Percentiles rank a stretch among this genome's conserved stretches.
phyloP scores from a whole-genome alignment of 73 alveolate species.

The Tetrahymena elliotti region DNA sequence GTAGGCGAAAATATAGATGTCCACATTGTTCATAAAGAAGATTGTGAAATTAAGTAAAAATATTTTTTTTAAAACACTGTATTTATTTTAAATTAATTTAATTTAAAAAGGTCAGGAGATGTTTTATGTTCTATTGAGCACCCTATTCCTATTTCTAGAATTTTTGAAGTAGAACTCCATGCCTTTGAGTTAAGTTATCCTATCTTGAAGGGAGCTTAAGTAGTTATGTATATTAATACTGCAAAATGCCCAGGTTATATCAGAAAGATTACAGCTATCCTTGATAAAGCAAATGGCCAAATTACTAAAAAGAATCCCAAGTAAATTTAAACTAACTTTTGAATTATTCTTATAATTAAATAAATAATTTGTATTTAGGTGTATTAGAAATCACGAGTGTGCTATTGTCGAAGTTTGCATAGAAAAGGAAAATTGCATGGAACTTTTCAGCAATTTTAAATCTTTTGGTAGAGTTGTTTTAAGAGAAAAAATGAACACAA shows the following conservation, averaged over 20 bases:
- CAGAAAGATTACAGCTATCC: background rate
- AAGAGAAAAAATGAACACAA: constrained; percentile 22
- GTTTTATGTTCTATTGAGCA: constrained; percentile 11
- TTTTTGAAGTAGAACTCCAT: constrained; percentile 1
- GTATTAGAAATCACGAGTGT: constrained; percentile 1
- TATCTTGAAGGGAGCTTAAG: constrained; percentile 8
- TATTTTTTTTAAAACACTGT: background rate
- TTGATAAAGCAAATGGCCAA: background rate
- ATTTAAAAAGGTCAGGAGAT: background rate
- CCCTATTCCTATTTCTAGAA: constrained; percentile 14
- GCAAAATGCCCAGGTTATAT: background rate
- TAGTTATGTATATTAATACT: constrained; percentile 15
- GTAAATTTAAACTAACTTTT: background rate
- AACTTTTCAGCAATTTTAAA: background rate
- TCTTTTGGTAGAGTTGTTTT: constrained; percentile 3
- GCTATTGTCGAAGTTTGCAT: constrained; percentile 18
- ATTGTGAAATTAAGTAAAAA: background rate
- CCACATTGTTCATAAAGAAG: background rate
- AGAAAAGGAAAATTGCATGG: constrained; percentile 9
- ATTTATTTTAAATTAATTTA: background rate
- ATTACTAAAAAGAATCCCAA: background rate
- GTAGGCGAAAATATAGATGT: constrained; percentile 18
- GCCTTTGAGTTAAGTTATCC: constrained; percentile 24
- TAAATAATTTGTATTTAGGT: background rate
- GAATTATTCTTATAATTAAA: background rate